Evolutionary conservation across 768 basidiomycete species (phyloP), one percentile per base, ranked within the genome.

Genomic region (Russula virescens): DNA sequence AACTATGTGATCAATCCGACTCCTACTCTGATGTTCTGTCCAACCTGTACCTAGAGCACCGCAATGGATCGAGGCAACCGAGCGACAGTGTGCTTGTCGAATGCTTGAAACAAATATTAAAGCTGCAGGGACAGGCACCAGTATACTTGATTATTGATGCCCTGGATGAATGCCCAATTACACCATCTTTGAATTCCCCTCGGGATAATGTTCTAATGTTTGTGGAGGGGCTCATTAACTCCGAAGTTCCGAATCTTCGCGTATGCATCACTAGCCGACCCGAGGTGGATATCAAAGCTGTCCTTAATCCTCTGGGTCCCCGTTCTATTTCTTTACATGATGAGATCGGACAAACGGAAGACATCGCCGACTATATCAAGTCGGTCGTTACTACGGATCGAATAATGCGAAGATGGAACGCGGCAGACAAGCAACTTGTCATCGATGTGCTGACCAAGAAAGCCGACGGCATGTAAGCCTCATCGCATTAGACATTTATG

Each of bases 191-290:
- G 10, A 47, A 21, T 2, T 42, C 57, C 2, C 35, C 48, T 19
- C 55, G 55, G 13, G 21, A 34, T 6, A 18, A 56, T 21, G 45
- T 56, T 2, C 42, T 56, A 0, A 21, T 4, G 14, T 7, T 56
- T 10, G 5, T 56, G 45, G 10, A 56, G 45, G 45, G 47, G 19
- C 55, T 56, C 23, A 14, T 58, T 16, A 10, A 28, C 7, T 49
- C 9, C 2, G 18, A 19, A 3, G 0, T 26, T 13, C 38, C 57
- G 10, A 42, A 49, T 49, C 19, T 58, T 1, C 48, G 18, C 3
- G 26, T 58, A 19, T 58, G 47, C 35, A 14, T 50, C 7, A 50
- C 48, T 3, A 58, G 56, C 11, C 47, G 57, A 26, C 57, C 57
- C 3, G 47, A 58, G 56, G 16, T 4, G 6, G 56, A 58, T 34